A percentile compares a stretch with the other conserved stretches of the same genome.
Evolutionary conservation across 345 rosid species (phyloP).

Genomic region (Eucalyptus erythrocorys): DNA sequence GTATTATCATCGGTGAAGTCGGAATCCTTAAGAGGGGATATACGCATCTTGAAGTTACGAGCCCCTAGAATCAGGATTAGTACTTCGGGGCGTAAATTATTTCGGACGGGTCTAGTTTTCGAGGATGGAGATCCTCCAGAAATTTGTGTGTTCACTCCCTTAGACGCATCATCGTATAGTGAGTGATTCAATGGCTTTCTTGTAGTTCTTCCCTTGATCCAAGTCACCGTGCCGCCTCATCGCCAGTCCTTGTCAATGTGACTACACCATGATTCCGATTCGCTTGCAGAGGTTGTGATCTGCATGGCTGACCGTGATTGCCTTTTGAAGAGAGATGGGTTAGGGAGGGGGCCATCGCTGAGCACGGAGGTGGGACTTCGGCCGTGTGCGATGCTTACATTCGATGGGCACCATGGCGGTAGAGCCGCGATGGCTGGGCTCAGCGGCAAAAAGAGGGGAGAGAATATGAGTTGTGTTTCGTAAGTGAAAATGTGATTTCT

Average conservation of each 20-base stretch:
- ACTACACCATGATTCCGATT: background rate
- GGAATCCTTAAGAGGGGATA: background rate
- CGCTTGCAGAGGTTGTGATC: background rate
- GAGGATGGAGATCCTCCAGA: background rate
- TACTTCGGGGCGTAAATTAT: background rate
- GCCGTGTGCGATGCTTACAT: background rate
- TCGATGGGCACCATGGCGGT: background rate
- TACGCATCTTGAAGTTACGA: background rate
- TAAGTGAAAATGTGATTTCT: background rate
- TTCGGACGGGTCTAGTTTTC: background rate
- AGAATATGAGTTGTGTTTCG: background rate
- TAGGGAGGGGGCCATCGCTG: background rate
- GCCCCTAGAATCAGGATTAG: background rate
- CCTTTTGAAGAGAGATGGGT: background rate
- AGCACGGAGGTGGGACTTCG: background rate
- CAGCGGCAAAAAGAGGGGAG: background rate
- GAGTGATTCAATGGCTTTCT: background rate
- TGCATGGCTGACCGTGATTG: background rate
- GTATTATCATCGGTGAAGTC: background rate
- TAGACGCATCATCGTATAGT: background rate
- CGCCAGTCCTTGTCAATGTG: background rate
- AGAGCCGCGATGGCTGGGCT: background rate
- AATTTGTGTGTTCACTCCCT: background rate
- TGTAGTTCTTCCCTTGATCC: background rate
- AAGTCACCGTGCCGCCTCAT: background rate